Evolutionary conservation across 768 basidiomycete genomes (phyloP), one percentile per base, ranked within the genome.

Genomic region (Psilocybe cubensis): DNA sequence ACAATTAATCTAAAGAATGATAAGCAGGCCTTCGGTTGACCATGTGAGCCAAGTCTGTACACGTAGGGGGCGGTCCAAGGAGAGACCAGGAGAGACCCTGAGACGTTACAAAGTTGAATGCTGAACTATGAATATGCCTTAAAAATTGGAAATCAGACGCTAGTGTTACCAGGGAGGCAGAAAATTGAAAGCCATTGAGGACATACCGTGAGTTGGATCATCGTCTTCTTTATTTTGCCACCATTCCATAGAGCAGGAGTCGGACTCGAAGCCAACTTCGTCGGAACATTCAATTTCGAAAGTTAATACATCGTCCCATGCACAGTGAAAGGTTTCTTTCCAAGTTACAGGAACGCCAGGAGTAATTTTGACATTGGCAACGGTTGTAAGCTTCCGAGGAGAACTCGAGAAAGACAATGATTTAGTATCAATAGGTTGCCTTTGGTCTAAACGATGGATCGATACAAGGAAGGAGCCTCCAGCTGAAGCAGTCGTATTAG

Each of bases 151-250:
- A 38, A 38, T 38, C 35, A 38, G 35, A 38, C 12, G 35, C 4
- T 9, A 8, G 8, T 33, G 35, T 14, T 5, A 38, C 12, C 8
- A n/a, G 8, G 6, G n/a, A 8, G 35, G 12, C 8, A 38, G n/a
- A n/a, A n/a, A n/a, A n/a, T n/a, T n/a, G n/a, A n/a, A n/a, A 14
- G 35, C 31, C 14, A 38, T 4, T 38, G 14, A 38, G 6, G n/a
- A 6, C 35, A 20, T 14, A 54, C 53, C 53, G 31, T 45, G 44
- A n/a, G 4, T 20, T 6, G 53, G 53, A 25, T 54, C 21, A n/a
- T 54, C 31, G 3, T 46, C 31, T 7, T 31, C 27, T 25, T 54
- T 29, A 46, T 45, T 43, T 38, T 54, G 53, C 53, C 53, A 54
- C 53, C 53, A 54, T 24, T 43, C 44, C 28, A 54, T 14, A 2